Evolutionary conservation across 1,284 basidiomycete species (phyloP), one percentile per base, ranked within the genome.

Genomic region (Cutaneotrichosporon spelunceum): DNA sequence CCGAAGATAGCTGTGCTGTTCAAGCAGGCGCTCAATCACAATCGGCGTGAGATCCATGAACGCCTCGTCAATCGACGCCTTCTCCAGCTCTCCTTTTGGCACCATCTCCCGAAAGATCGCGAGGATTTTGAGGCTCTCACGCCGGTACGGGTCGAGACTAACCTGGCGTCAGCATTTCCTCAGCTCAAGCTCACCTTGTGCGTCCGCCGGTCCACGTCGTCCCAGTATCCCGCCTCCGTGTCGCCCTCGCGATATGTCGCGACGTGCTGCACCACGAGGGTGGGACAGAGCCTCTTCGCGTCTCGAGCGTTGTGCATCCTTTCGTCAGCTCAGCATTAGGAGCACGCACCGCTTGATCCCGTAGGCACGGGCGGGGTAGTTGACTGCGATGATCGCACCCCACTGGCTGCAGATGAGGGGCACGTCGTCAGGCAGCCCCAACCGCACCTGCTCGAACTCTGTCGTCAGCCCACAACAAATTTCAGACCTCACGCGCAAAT

Each of bases 381-480:
- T 96, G 66, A 99, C 90, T 0, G 96, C 96, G 64, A 99, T 99
- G 69, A 84, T 77, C 19, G 81, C 80, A 56, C 91, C 85, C 96
- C 96, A 99, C 74, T 99, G 95, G 52, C 90, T 85, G 6, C 96
- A 94, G 10, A 94, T 91, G 14, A 98, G 82, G 0, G 95, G 93
- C 2, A 85, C 83, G 34, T 85, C 84, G 58, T 78, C 74, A 63
- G 90, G 87, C 13, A 93, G 80, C 0, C 85, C 86, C 0, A 96
- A 84, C 29, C 93, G 84, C 52, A 89, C 84, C 78, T 89, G 89
- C 79, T 97, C 92, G 78, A 93, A 97, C 27, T 90, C 86, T 49
- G 74, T 11, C 13, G 6, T 61, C 48, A 61, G 59, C 56, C 39
- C 10, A 2, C 13, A n/a, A n/a, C 11, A 14, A 13, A 5, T 3